These are phyloP conservation scores for Wallacemonas sp. DNA, from an alignment of 208 protist species.

Conservation along the genomic window DNA sequence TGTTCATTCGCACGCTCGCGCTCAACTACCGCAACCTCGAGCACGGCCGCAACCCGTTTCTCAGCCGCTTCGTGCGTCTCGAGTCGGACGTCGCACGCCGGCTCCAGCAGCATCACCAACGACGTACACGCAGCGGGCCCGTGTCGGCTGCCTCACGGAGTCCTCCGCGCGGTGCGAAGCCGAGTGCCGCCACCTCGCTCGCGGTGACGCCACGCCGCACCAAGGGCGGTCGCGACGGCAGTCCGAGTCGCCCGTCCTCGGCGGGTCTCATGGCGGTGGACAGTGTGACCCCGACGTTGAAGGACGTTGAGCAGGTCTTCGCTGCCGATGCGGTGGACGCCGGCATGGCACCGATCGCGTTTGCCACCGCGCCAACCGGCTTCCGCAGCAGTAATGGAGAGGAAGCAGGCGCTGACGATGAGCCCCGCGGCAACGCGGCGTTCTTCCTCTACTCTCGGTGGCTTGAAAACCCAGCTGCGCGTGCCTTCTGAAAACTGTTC, in stretches of 20 bases:
- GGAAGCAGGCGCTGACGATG: conserved; percentile 12
- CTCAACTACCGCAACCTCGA: conserved; percentile 7
- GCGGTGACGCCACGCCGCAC: no score
- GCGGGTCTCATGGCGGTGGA: no score
- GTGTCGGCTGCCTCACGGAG: conserved; percentile 1
- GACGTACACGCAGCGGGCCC: conserved; percentile 12
- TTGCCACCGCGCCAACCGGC: background rate
- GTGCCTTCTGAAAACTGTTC: background rate
- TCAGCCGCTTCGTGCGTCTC: conserved; percentile 18
- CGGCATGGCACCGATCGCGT: background rate
- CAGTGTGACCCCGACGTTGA: no score
- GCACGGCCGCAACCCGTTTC: background rate
- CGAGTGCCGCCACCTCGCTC: no score
- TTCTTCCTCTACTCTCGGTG: conserved; percentile 48
- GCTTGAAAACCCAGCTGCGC: conserved; percentile 28
- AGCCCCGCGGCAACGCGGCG: conserved; percentile 28
- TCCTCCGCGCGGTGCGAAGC: conserved; percentile 7
- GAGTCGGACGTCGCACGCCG: conserved; percentile 22
- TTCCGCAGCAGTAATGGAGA: background rate
- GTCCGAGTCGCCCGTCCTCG: no score
- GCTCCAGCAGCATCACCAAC: conserved; percentile 4
- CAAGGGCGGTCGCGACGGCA: no score
- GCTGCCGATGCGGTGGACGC: background rate
- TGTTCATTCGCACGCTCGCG: conserved; percentile 11
- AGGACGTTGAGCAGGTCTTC: background rate